Base-by-base conservation (phyloP, 441 rosid genomes). In the Adansonia gregorii region DNA sequence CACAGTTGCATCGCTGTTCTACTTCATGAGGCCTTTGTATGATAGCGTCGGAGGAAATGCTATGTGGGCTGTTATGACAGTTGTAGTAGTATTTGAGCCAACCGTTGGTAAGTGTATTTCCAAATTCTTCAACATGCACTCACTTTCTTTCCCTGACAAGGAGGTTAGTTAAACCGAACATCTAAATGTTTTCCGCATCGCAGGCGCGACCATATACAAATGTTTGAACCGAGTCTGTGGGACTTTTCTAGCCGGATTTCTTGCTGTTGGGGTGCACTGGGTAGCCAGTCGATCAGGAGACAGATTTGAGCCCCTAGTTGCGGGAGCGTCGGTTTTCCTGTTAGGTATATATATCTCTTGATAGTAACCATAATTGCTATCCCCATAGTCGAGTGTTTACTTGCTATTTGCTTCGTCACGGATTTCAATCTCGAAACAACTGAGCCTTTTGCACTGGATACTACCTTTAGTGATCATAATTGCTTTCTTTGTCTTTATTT, bases 191-290 rank as follows among this genome's bases (percentile, higher is more conserved):
- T n/a, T 45, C 17, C 6, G 14, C 17, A 66, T 39, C 73, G 75
- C 88, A 90, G 94, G 94, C 65, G 91, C 90, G 60, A 92, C 94
- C 48, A 68, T 90, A 24, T 80, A 43, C 69, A 89, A 90, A 79
- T 83, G 90, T 78, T 69, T 89, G 31, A 92, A 92, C 77, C 87
- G 96, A 84, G 84, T 63, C 46, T 80, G 78, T 12, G 96, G 86
- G 52, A 92, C 96, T n/a, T 79, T 79, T 64, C 73, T 89, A 43
- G 96, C 94, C 55, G 96, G 92, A 51, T 85, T 84, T 66, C 79
- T 92, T 19, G 96, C 89, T 58, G 74, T 90, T 73, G 90, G 80
- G 39, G 85, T 88, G 49, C 84, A 92, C 22, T 89, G 88, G 89
- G 64, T 89, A 19, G 96, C 96, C 12, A 70, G 19, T 45, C 88